Base-by-base conservation (phyloP, 2,329 filamentous ascomycete species). In the Fusarium mangiferae region DNA sequence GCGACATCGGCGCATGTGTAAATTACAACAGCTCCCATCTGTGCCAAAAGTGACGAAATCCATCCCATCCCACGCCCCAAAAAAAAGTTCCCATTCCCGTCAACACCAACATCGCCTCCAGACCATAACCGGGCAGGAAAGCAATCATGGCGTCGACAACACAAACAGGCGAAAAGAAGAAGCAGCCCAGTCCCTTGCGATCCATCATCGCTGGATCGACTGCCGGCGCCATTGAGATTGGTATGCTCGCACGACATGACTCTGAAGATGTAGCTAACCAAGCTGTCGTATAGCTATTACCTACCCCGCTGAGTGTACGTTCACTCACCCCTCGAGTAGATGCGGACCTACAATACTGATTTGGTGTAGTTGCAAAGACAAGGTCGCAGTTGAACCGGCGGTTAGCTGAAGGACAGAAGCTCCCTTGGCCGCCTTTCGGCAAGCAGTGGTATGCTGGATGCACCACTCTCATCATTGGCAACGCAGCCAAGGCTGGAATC, bases 391-490 rank as follows among this genome's bases (percentile, higher is more conserved):
- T 99, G 80, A 99, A 99, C 83, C 91, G 92, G 76, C 90, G 92
- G 77, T 87, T 98, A 79, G 87, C 93, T 55, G 91, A 93, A 62
- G 92, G 92, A 52, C 87, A 97, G 86, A 98, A 97, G 86, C 89
- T 98, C 36, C 95, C 96, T 60, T 98, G 94, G 93, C 96, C 96
- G 48, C 94, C 94, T 17, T 98, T 98, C 80, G 96, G 96, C 55
- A 87, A 85, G 77, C 94, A 97, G 83, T 99, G 96, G 96, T 99
- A 99, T 83, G 96, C 96, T 18, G 96, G 96, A 42, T 99, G 96
- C 85, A 98, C 96, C 52, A 98, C 96, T 35, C 85, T 98, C 81
- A 97, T 99, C 68, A 94, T 98, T 76, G 96, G 96, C 70, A 99
- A 99, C 85, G 97, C 95, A 60, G 88, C 96, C 81, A 99, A 99